phyloP scores from a whole-genome alignment of 1,139 yeast genomes.

The Taphrina confusa region DNA sequence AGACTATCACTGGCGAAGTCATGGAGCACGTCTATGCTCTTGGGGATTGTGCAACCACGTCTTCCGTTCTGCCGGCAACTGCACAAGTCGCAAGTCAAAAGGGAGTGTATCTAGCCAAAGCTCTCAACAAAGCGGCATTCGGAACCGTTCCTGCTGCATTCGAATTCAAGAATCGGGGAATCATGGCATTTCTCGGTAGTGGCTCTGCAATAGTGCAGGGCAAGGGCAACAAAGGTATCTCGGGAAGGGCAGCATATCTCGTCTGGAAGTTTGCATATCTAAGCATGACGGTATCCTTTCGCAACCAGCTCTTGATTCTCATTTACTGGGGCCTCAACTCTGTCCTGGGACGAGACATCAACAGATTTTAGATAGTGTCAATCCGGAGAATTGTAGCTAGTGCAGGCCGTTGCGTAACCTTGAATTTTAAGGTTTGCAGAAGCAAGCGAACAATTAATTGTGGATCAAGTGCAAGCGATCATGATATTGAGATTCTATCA shows the following conservation, averaged over 20 bases:
- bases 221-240: slow-evolving; percentile 50
- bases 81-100: slow-evolving; percentile 34
- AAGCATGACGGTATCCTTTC: slow-evolving; percentile 61
- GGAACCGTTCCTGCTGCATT: slow-evolving; percentile 52
- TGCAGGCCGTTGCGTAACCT: too few species aligned
- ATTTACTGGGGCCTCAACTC: slow-evolving; percentile 63
- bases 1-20: slow-evolving; percentile 53
- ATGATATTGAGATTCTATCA: too few species aligned
- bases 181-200: slow-evolving; percentile 63
- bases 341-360: slow-evolving; percentile 32
- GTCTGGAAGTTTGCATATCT: slow-evolving; percentile 67
- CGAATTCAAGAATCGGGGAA: slow-evolving; percentile 59
- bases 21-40: slow-evolving; percentile 64
- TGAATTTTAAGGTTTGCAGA: too few species aligned
- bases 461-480: too few species aligned
- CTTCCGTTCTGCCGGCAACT: slow-evolving; percentile 40
- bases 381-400: too few species aligned
- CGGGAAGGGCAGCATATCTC: slow-evolving; percentile 65
- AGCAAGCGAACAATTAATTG: too few species aligned
- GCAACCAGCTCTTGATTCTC: slow-evolving; percentile 59
- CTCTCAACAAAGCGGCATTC: slow-evolving; percentile 45
- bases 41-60: slow-evolving; percentile 66
- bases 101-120: slow-evolving; percentile 53
- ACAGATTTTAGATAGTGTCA: too few species aligned
- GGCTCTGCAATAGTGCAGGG: slow-evolving; percentile 65